Conservation (phyloP, 208 protist genomes). For the Leishmania turanica region DNA sequence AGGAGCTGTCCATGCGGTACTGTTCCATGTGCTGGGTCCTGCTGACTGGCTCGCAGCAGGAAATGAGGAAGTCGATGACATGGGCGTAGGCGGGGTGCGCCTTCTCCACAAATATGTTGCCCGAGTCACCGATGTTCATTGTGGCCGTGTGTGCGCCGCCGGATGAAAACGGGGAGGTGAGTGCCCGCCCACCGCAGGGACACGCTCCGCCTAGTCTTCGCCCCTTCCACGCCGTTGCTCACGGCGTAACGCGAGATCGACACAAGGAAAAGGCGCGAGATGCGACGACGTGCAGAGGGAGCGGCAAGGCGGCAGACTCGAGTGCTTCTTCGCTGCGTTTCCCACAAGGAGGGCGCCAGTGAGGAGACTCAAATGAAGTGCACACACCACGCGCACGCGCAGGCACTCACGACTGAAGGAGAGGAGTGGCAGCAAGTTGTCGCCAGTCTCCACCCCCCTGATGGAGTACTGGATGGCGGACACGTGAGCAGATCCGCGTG, state of each 20-base stretch:
- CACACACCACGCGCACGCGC: not conserved
- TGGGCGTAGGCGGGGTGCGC: constrained; percentile 75
- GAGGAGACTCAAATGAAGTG: not conserved
- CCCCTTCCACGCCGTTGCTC: not conserved
- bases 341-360: not conserved
- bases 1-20: constrained; percentile 78
- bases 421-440: not conserved
- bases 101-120: constrained; percentile 75
- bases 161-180: not conserved
- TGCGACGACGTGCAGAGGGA: not conserved
- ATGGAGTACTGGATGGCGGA: not conserved
- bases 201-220: not conserved
- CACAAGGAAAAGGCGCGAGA: not conserved
- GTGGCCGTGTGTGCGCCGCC: not conserved
- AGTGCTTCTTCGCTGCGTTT: not conserved
- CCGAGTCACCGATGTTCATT: constrained; percentile 72
- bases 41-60: constrained; percentile 90
- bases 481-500: not conserved
- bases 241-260: not conserved
- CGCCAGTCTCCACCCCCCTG: not conserved
- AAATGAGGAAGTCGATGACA: constrained; percentile 84
- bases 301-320: not conserved
- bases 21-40: constrained; percentile 81
- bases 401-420: not conserved
- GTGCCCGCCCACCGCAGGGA: not conserved